phyloP scores from a whole-genome alignment of 192 early-diverging fungal species.

The Backusella westeae region DNA sequence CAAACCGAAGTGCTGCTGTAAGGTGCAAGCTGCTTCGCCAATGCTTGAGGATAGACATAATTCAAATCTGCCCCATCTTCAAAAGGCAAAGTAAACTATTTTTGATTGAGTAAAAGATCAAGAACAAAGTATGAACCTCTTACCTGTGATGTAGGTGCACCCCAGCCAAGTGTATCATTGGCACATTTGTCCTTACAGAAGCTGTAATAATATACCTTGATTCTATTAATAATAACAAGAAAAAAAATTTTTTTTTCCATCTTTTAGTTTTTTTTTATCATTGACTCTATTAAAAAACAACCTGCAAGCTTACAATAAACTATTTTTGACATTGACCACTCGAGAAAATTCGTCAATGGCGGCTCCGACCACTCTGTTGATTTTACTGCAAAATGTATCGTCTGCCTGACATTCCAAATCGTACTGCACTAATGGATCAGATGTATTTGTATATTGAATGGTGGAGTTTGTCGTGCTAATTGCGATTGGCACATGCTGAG shows the following conservation, averaged over 20 bases:
- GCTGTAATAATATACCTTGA: background rate
- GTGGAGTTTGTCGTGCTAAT: conserved; percentile 8
- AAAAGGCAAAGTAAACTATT: conserved; percentile 33
- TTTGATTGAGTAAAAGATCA: background rate
- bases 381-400: conserved; percentile 28
- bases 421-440: conserved; percentile 9
- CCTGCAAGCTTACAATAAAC: conserved; percentile 18
- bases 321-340: conserved; percentile 25
- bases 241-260: no score
- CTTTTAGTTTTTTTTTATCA: background rate
- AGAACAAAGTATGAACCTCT: background rate
- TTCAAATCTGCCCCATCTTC: conserved; percentile 32
- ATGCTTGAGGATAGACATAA: conserved; percentile 34
- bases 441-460: conserved; percentile 21
- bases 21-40: conserved; percentile 33
- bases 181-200: conserved; percentile 4
- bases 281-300: background rate
- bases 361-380: conserved; percentile 11
- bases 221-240: background rate
- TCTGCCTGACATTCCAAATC: conserved; percentile 22
- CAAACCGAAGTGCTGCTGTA: conserved; percentile 23
- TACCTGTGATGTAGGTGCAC: conserved; percentile 6
- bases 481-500: background rate
- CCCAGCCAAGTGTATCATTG: conserved; percentile 9
- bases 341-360: conserved; percentile 27